Conservation (phyloP, 805 yeast genomes). For the Cyberlindnera euphorbiiphila region DNA sequence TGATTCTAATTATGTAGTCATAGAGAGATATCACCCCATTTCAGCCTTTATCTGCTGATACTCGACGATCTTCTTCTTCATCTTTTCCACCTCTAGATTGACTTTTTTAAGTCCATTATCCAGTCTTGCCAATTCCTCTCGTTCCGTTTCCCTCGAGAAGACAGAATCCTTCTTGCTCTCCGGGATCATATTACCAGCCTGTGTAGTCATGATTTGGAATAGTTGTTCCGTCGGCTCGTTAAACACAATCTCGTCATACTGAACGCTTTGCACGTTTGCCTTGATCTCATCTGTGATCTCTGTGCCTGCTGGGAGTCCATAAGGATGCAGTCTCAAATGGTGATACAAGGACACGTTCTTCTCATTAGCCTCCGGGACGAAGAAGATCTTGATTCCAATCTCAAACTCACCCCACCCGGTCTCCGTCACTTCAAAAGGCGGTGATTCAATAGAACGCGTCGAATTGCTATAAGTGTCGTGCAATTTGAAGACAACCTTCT, state of each 20-base stretch:
- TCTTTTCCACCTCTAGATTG: conserved; percentile 40
- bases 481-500: conserved; percentile 87
- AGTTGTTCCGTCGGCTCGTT: conserved; percentile 92
- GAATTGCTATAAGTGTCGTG: conserved; percentile 93
- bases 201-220: conserved; percentile 69
- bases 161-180: conserved; percentile 35
- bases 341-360: conserved; percentile 84
- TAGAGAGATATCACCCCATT: conserved; percentile 2
- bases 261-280: conserved; percentile 48
- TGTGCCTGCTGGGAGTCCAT: conserved; percentile 38
- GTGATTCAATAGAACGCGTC: conserved; percentile 78
- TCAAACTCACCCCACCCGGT: conserved; percentile 99
- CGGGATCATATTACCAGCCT: conserved; percentile 56
- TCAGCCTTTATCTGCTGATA: conserved; percentile 21
- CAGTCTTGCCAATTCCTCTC: conserved; percentile 59
- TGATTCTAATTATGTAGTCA: not conserved
- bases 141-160: conserved; percentile 52
- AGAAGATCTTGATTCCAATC: conserved; percentile 80
- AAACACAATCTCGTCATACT: conserved; percentile 89
- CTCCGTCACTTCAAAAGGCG: conserved; percentile 94
- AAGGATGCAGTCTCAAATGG: conserved; percentile 89
- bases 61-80: conserved; percentile 35
- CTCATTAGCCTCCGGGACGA: conserved; percentile 82
- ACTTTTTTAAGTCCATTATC: conserved; percentile 42
- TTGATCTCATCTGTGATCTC: conserved; percentile 29